A percentile compares a stretch with the other conserved stretches of the same genome.
Evolutionary conservation across 2,329 filamentous ascomycete genomes (phyloP).

Genomic region (Periconia digitata): DNA sequence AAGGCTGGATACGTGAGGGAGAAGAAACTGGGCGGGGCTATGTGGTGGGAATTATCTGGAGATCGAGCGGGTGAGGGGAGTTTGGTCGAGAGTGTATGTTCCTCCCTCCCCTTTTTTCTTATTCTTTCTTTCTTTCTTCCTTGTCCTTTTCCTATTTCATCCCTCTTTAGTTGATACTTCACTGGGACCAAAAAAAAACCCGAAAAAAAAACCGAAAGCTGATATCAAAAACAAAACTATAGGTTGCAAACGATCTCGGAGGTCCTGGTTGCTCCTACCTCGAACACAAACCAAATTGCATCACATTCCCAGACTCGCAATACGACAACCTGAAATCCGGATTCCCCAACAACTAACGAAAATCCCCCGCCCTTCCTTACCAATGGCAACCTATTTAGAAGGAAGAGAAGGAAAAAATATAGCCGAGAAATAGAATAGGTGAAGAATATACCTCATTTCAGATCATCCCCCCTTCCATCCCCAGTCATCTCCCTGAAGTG

Average conservation of each 20-base stretch:
- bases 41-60: slow-evolving; percentile 93
- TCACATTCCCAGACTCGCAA: slow-evolving; percentile 53
- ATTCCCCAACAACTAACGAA: slow-evolving; percentile 8
- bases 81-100: slow-evolving; percentile 55
- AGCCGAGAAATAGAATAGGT: too few relatives aligned
- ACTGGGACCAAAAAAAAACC: too few relatives aligned
- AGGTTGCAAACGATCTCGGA: slow-evolving; percentile 45
- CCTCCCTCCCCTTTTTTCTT: slow-evolving; percentile 1
- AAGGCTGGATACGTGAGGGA: slow-evolving; percentile 74
- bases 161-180: background rate
- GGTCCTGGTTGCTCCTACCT: slow-evolving; percentile 45
- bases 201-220: background rate
- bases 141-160: background rate
- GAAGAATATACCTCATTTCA: too few relatives aligned
- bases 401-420: too few relatives aligned
- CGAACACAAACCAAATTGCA: slow-evolving; percentile 50
- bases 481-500: too few relatives aligned
- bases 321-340: slow-evolving; percentile 51
- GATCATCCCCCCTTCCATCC: too few relatives aligned
- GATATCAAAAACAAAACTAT: background rate
- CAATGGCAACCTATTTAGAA: too few relatives aligned
- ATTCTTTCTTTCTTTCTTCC: background rate
- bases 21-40: slow-evolving; percentile 76
- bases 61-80: slow-evolving; percentile 68
- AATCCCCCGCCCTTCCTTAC: too few relatives aligned